Evolutionary conservation across 2,329 filamentous ascomycete species (phyloP).

Genomic region (Exophiala mesophila): DNA sequence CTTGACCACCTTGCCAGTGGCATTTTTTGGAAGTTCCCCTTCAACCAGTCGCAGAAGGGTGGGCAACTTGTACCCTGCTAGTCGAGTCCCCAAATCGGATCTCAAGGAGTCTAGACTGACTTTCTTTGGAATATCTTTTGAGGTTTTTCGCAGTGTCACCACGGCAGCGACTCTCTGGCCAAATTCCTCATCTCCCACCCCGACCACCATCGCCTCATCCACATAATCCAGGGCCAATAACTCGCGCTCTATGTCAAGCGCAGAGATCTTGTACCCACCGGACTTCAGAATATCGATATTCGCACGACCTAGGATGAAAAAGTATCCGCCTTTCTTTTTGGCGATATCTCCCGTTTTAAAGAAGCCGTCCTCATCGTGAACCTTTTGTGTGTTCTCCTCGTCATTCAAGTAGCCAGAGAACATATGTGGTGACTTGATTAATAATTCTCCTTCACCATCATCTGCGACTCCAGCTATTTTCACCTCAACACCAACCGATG

Average conservation of each 20-base stretch:
- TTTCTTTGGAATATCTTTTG: background rate
- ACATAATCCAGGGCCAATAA: conserved; percentile 42
- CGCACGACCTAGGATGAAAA: conserved; percentile 43
- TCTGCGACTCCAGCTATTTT: conserved; percentile 32
- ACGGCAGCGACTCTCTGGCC: conserved; percentile 45
- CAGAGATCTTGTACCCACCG: conserved; percentile 47
- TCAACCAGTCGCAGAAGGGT: conserved; percentile 41
- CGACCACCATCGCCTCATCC: conserved; percentile 45
- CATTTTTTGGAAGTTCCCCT: conserved; percentile 44
- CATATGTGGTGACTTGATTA: conserved; percentile 37
- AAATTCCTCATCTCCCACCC: conserved; percentile 45
- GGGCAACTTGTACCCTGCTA: conserved; percentile 46
- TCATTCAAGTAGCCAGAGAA: conserved; percentile 35
- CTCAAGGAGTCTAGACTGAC: conserved; percentile 39
- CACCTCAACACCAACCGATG: conserved; percentile 36
- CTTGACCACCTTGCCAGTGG: conserved; percentile 47
- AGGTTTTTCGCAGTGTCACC: conserved; percentile 25
- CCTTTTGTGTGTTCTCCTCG: conserved; percentile 14
- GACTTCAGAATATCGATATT: conserved; percentile 47
- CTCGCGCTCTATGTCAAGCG: conserved; percentile 45
- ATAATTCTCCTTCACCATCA: conserved; percentile 45
- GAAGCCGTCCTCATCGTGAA: conserved; percentile 44
- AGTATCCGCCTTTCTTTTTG: conserved; percentile 27
- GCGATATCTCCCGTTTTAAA: conserved; percentile 37
- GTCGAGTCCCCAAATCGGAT: conserved; percentile 37